phyloP scores from a whole-genome alignment of 1,139 yeast species.

The Yamadazyma diospyri region DNA sequence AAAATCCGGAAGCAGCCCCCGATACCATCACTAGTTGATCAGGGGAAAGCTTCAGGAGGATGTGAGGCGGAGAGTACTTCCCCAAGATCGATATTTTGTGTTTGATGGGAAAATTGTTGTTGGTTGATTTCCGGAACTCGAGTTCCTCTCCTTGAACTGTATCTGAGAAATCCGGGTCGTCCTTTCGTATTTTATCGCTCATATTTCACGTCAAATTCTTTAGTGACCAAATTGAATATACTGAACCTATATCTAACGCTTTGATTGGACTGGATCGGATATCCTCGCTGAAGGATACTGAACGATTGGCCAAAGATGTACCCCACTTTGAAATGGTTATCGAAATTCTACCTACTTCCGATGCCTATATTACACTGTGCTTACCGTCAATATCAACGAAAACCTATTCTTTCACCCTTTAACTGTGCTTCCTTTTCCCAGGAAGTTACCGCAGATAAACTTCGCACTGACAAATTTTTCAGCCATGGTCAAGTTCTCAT shows the following conservation, averaged over 20 bases:
- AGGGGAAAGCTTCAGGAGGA: conserved; percentile 23
- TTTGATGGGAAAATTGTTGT: conserved; percentile 19
- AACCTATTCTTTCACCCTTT: too few species aligned
- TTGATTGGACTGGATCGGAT: too few species aligned
- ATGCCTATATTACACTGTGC: too few species aligned
- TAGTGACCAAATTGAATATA: too few species aligned
- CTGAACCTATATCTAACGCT: too few species aligned
- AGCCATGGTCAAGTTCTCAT: conserved; percentile 39
- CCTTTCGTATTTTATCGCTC: conserved; percentile 8
- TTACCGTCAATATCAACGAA: too few species aligned
- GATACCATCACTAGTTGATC: conserved; percentile 40
- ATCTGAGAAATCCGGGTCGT: conserved; percentile 31
- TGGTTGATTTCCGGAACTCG: conserved; percentile 28
- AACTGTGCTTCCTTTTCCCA: not conserved
- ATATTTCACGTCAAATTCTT: not conserved
- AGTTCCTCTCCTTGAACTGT: conserved; percentile 39
- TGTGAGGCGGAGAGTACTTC: conserved; percentile 20
- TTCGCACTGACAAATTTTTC: conserved; percentile 6
- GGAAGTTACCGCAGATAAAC: conserved; percentile 1
- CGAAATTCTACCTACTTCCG: too few species aligned
- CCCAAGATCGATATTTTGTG: conserved; percentile 22
- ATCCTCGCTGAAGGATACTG: too few species aligned
- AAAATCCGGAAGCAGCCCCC: conserved; percentile 45
- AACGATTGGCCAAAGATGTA: too few species aligned
- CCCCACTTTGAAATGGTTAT: too few species aligned